Base-by-base conservation (phyloP, 306 rosid genomes). In the Prunus mongolica region DNA sequence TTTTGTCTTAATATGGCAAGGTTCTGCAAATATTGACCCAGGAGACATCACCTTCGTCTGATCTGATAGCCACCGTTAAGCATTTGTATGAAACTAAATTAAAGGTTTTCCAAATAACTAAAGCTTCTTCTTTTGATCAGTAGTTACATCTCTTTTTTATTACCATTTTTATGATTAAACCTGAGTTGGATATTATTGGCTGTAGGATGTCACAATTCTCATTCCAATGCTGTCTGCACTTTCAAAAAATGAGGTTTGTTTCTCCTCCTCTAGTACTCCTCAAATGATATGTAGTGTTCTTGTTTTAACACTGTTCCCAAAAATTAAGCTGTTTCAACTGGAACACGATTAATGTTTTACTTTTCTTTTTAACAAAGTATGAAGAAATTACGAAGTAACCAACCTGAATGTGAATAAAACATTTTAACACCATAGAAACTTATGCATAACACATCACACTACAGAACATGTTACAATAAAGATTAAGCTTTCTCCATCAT, bases 151-250 rank as follows among this genome's bases (percentile, higher is more conserved):
- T 46, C 55, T 73, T 38, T 38, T 38, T 38, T 38, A 38, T 38
- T 71, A 34, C 45, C 41, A 20, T 61, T 63, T 72, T 84, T 15
- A 74, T 84, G 46, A 71, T 86, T 75, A 70, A 52, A 76, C 70
- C 57, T 51, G 34, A 56, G 45, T n/a, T 74, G 49, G 56, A 41
- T 63, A 77, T 58, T 74, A 32, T 69, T 79, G 68, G 38, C 77
- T 83, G 80, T 96, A 89, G 99, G 99, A 96, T 80, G 99, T 96
- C 85, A 83, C 99, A 72, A 96, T 96, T 84, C 97, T 96, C 64
- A 96, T 96, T 78, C 99, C 99, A 18, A 86, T 96, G 85, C 80
- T 96, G 78, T 79, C 97, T 74, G 93, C 97, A 2, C 96, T 96
- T 76, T 82, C 98, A 73, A 96, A 88, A 88, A 83, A 79, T 54